Base-by-base conservation (phyloP, 768 basidiomycete genomes). In the Mycena kentingensis region DNA sequence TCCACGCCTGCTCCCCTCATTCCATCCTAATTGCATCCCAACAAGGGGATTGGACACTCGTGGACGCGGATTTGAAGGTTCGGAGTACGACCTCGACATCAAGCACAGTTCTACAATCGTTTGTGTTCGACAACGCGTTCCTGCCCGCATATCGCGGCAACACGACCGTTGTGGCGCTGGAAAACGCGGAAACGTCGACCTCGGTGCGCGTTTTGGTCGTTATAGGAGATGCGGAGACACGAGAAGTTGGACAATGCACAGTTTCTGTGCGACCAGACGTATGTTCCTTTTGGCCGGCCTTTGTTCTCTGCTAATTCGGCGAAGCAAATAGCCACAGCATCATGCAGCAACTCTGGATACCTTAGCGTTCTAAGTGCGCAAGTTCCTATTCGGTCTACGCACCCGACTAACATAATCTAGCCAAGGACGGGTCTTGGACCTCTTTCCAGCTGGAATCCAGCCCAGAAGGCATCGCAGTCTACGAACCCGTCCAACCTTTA, bases 321-420 rank as follows among this genome's bases (percentile, higher is more conserved):
- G 4, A 39, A 79, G 78, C 58, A 72, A 51, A 68, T 79, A 21
- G 60, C 63, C 8, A 64, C 67, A 37, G 58, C 72, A 1, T 75
- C 80, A 5, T 79, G 71, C 41, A 83, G 80, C 55, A 32, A 67
- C 0, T 73, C 76, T 5, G 84, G 83, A 18, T 68, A 70, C 58
- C 51, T 84, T 37, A 80, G 73, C 53, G 61, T 82, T 27, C 62
- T 84, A n/a, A 65, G 83, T 83, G 61, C 34, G 78, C 68, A 15
- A 21, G 28, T 36, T 46, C 27, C 24, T 28, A n/a, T 15, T 36
- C 25, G 27, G 21, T 49, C 25, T 29, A 3, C 26, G 26, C 7
- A 3, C 51, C 34, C 16, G 7, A 19, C 19, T 27, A 21, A 19
- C 19, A 35, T 22, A 15, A 13, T 34, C 16, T 39, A 53, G 55